Conservation (phyloP, 805 yeast species). For the Nakazawaea holstii region DNA sequence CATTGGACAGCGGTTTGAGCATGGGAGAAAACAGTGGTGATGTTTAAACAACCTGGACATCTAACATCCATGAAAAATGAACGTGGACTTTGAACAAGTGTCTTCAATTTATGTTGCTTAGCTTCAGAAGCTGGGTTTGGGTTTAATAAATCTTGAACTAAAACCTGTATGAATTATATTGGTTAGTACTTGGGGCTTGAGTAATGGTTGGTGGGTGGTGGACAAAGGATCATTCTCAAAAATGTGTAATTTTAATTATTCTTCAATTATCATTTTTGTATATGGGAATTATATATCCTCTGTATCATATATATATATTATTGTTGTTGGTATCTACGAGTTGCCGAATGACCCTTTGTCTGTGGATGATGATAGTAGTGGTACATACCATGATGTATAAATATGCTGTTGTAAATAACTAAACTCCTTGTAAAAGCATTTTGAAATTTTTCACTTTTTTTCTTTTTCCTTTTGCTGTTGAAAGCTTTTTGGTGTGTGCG, state of each 20-base stretch:
- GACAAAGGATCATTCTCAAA: too few species aligned
- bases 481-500: too few species aligned
- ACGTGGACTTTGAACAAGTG: conserved; percentile 88
- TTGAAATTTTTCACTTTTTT: neutral
- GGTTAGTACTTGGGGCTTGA: too few species aligned
- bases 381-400: conserved; percentile 1
- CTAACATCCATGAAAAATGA: conserved; percentile 95
- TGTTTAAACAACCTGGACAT: conserved; percentile 93
- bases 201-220: too few species aligned
- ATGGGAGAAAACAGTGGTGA: conserved; percentile 94
- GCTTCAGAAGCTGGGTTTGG: conserved; percentile 90
- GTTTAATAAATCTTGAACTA: conserved; percentile 43
- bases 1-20: conserved; percentile 96
- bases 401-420: neutral
- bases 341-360: too few species aligned
- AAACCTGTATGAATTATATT: conserved; percentile 1
- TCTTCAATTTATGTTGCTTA: conserved; percentile 86
- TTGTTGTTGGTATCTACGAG: too few species aligned
- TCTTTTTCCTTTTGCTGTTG: neutral
- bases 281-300: too few species aligned
- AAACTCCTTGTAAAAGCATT: neutral
- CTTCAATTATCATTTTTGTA: too few species aligned
- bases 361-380: too few species aligned
- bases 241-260: too few species aligned
- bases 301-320: too few species aligned